Conservation (phyloP, 129 eudicot genomes). For the Chrysanthemum lavandulifolium region DNA sequence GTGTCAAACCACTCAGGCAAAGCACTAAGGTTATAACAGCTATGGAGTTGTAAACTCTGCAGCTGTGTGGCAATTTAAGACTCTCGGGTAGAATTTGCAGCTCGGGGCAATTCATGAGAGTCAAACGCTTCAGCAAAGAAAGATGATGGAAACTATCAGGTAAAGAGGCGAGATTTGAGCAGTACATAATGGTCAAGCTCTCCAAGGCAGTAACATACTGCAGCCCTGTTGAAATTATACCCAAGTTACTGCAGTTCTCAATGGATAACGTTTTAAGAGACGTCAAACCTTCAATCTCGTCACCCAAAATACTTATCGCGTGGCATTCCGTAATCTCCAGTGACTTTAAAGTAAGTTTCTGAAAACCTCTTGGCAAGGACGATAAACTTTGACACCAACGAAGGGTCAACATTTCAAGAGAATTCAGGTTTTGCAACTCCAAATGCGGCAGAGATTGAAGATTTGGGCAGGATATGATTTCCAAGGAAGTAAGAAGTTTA, state of each 20-base stretch:
- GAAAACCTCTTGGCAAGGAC: conserved; percentile 24
- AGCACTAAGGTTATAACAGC: conserved; percentile 20
- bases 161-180: conserved; percentile 29
- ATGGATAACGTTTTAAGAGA: conserved; percentile 30
- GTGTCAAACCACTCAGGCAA: conserved; percentile 34
- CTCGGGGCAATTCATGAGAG: conserved; percentile 28
- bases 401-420: conserved; percentile 24
- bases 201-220: conserved; percentile 26
- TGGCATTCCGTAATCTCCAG: conserved; percentile 34
- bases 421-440: conserved; percentile 21
- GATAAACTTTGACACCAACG: conserved; percentile 32
- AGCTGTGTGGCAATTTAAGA: conserved; percentile 25
- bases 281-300: conserved; percentile 23
- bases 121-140: conserved; percentile 25
- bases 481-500: conserved; percentile 5
- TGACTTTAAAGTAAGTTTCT: conserved; percentile 30
- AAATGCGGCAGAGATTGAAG: conserved; percentile 22
- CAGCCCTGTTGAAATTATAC: conserved; percentile 24
- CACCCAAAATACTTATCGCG: conserved; percentile 9
- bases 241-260: conserved; percentile 28
- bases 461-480: conserved; percentile 34
- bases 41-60: conserved; percentile 27
- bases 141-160: conserved; percentile 27
- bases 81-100: conserved; percentile 29
- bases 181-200: conserved; percentile 31